Conservation (phyloP, 2,329 filamentous ascomycete species). For the Diaporthe aspalathi region DNA sequence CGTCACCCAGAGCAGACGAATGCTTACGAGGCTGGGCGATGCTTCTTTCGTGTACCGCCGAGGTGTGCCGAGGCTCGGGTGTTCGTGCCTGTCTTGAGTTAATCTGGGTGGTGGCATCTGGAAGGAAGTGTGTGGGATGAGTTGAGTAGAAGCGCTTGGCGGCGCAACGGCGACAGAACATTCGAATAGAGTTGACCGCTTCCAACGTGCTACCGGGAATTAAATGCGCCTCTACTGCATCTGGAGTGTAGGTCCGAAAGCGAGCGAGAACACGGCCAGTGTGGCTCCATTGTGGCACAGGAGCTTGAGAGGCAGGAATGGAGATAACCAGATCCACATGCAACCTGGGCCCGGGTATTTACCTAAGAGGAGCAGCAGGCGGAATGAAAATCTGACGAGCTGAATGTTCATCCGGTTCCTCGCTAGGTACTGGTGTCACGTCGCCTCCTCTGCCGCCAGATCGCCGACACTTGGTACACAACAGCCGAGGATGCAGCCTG, state of each 20-base stretch:
- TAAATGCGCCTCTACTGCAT: conserved; percentile 9
- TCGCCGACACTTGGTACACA: neutral
- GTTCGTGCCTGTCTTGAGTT: neutral
- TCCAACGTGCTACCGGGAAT: conserved; percentile 5
- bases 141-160: neutral
- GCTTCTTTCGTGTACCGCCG: conserved; percentile 6
- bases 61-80: conserved; percentile 3
- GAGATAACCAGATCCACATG: neutral
- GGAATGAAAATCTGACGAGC: neutral
- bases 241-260: conserved; percentile 28
- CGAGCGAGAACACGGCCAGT: conserved; percentile 14
- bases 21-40: conserved; percentile 7
- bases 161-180: neutral
- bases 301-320: no score
- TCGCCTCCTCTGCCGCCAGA: neutral
- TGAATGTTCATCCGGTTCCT: conserved; percentile 9
- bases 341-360: neutral
- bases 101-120: no score
- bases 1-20: neutral
- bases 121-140: neutral
- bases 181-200: conserved; percentile 29
- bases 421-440: neutral
- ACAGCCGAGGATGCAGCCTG: conserved; percentile 18
- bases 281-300: conserved; percentile 22
- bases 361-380: neutral